Percentiles rank a stretch among this genome's conserved stretches.
Evolutionary conservation across 305 asterid genomes (phyloP).

Genomic region (Rubia balearica): DNA sequence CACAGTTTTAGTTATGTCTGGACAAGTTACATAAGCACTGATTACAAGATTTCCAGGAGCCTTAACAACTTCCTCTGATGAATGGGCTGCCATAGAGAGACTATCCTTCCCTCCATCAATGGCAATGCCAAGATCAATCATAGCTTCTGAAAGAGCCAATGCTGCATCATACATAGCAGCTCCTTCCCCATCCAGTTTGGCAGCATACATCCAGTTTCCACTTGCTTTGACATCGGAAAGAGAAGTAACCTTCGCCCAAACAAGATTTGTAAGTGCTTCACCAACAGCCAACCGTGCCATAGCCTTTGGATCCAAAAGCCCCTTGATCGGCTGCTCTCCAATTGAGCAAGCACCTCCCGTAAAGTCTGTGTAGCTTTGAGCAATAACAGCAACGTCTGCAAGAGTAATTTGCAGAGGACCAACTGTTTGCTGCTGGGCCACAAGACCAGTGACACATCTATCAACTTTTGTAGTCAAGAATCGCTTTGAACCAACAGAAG

Average conservation of each 20-base stretch:
- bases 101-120: conserved; percentile 97
- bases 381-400: conserved; percentile 88
- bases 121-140: conserved; percentile 88
- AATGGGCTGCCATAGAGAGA: conserved; percentile 89
- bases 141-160: conserved; percentile 77
- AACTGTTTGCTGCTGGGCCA: conserved; percentile 97
- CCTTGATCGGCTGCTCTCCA: conserved; percentile 89
- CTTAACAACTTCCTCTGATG: conserved; percentile 80
- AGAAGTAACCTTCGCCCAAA: conserved; percentile 88
- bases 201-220: conserved; percentile 96
- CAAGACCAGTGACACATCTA: conserved; percentile 94
- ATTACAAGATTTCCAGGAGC: conserved; percentile 90
- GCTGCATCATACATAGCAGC: conserved; percentile 98
- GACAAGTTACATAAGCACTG: conserved; percentile 80
- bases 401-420: conserved; percentile 92
- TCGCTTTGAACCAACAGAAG: conserved; percentile 85
- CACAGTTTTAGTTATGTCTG: conserved; percentile 87
- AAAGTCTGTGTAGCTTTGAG: conserved; percentile 63
- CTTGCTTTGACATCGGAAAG: conserved; percentile 83
- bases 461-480: conserved; percentile 95
- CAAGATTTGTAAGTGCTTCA: conserved; percentile 89
- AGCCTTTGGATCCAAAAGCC: conserved; percentile 82
- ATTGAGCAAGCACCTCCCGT: conserved; percentile 89
- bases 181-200: conserved; percentile 83
- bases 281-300: conserved; percentile 91